Conservation (phyloP, 2,329 filamentous ascomycete species). For the Emergomyces africanus region DNA sequence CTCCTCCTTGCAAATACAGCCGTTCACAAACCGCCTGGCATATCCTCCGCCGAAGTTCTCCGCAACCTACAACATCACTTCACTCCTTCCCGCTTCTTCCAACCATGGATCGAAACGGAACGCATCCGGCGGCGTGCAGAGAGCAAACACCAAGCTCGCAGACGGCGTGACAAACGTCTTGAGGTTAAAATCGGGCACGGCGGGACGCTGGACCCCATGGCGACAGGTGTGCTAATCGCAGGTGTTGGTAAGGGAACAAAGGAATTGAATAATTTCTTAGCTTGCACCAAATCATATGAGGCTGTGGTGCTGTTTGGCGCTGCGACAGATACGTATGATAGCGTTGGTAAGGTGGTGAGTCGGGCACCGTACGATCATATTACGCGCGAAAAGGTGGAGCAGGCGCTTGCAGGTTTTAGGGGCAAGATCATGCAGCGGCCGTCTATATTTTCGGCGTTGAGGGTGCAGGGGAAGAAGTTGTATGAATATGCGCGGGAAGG, state of each 20-base stretch:
- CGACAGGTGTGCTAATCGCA: constrained; percentile 81
- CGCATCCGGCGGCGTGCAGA: constrained; percentile 44
- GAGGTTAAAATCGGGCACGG: constrained; percentile 93
- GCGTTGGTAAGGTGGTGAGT: constrained; percentile 68
- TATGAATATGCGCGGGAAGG: constrained; percentile 95
- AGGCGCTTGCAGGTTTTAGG: constrained; percentile 59
- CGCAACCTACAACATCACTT: constrained; percentile 77
- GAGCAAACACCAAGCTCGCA: constrained; percentile 45
- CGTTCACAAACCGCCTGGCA: constrained; percentile 80
- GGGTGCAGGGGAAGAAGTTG: constrained; percentile 83
- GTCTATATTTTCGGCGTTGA: constrained; percentile 83
- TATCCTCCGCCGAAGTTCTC: constrained; percentile 81
- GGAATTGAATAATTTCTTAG: constrained; percentile 60
- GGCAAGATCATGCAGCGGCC: constrained; percentile 83
- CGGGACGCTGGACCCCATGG: constrained; percentile 86
- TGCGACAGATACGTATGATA: constrained; percentile 85
- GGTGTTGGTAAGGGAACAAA: constrained; percentile 86
- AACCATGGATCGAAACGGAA: constrained; percentile 59
- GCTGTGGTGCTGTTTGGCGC: constrained; percentile 80
- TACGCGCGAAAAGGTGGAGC: constrained; percentile 64
- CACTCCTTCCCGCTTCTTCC: constrained; percentile 67
- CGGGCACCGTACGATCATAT: constrained; percentile 67
- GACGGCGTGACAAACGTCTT: constrained; percentile 47
- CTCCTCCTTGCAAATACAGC: constrained; percentile 41
- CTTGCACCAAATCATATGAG: constrained; percentile 90